Percentiles rank a stretch among this genome's conserved stretches.
Evolutionary conservation across 2,329 filamentous ascomycete genomes (phyloP).

Genomic region (Pleomassaria siparia): DNA sequence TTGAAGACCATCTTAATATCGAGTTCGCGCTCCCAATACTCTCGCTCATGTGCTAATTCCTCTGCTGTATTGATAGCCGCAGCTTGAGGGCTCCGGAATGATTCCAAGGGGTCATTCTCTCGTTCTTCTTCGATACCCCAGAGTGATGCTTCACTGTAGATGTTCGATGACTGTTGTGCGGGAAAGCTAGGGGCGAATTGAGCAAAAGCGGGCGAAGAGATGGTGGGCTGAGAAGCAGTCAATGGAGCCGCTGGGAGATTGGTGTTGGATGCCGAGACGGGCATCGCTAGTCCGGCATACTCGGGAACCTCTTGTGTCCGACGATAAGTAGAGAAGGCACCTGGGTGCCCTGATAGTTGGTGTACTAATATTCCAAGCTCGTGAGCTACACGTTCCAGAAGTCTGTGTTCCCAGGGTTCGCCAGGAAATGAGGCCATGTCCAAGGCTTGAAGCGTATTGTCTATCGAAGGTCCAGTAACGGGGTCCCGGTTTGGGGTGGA

Average conservation of each 20-base stretch:
- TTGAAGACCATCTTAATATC: constrained; percentile 91
- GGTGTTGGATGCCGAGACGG: constrained; percentile 19
- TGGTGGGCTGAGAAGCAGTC: constrained; percentile 31
- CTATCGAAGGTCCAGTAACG: constrained; percentile 17
- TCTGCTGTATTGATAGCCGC: constrained; percentile 25
- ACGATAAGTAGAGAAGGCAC: constrained; percentile 82
- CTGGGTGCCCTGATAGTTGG: constrained; percentile 81
- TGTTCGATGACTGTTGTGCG: constrained; percentile 33
- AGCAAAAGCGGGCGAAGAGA: constrained; percentile 36
- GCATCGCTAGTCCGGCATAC: constrained; percentile 68
- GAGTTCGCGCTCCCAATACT: constrained; percentile 92
- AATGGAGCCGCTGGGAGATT: constrained; percentile 25
- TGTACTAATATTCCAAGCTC: constrained; percentile 84
- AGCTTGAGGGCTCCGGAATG: constrained; percentile 35
- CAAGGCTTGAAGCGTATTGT: constrained; percentile 22
- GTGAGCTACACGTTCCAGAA: constrained; percentile 80
- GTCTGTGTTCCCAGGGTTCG: constrained; percentile 68
- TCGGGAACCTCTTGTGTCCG: constrained; percentile 61
- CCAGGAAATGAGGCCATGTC: constrained; percentile 39
- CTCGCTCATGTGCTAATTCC: constrained; percentile 53
- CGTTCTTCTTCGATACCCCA: constrained; percentile 69
- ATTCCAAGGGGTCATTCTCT: constrained; percentile 47
- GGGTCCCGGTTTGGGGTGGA: constrained; percentile 22
- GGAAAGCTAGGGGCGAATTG: constrained; percentile 54
- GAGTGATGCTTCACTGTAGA: constrained; percentile 56